These are phyloP conservation scores for Hypomyces perniciosus DNA, from an alignment of 2,329 filamentous ascomycete genomes.

Conservation along the genomic window DNA sequence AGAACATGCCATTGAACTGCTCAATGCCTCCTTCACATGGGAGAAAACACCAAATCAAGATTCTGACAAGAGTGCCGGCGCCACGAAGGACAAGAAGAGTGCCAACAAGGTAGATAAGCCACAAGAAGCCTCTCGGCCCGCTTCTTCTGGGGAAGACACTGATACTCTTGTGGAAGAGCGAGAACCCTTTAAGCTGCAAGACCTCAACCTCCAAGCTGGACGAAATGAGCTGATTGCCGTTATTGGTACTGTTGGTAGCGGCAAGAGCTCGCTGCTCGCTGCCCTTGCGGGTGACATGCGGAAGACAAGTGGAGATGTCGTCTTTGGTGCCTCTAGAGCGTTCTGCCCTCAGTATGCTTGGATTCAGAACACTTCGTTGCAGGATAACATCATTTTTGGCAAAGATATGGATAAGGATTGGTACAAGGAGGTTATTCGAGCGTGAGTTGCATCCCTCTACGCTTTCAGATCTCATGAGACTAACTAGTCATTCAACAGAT, in stretches of 20 bases:
- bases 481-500: slow-evolving; percentile 39
- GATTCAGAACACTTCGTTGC: slow-evolving; percentile 89
- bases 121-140: slow-evolving; percentile 23
- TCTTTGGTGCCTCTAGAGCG: slow-evolving; percentile 71
- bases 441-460: slow-evolving; percentile 40
- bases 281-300: slow-evolving; percentile 93
- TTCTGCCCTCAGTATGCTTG: slow-evolving; percentile 97
- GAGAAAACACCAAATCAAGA: slow-evolving; percentile 59
- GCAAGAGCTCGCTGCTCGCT: slow-evolving; percentile 83
- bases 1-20: slow-evolving; percentile 65
- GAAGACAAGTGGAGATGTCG: slow-evolving; percentile 66
- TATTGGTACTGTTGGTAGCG: slow-evolving; percentile 85
- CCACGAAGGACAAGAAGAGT: slow-evolving; percentile 34
- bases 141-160: slow-evolving; percentile 38
- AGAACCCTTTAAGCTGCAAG: slow-evolving; percentile 67
- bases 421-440: slow-evolving; percentile 79
- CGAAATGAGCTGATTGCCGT: slow-evolving; percentile 74
- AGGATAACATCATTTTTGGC: slow-evolving; percentile 87
- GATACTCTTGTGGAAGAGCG: slow-evolving; percentile 51
- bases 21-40: slow-evolving; percentile 79
- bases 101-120: slow-evolving; percentile 32
- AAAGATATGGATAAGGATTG: slow-evolving; percentile 68
- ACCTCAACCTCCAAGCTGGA: slow-evolving; percentile 61
- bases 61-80: slow-evolving; percentile 35
- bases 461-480: not conserved